Percentiles rank a stretch among this genome's conserved stretches.
Evolutionary conservation across 2,329 filamentous ascomycete genomes (phyloP).

Genomic region (Phialophora macrospora): DNA sequence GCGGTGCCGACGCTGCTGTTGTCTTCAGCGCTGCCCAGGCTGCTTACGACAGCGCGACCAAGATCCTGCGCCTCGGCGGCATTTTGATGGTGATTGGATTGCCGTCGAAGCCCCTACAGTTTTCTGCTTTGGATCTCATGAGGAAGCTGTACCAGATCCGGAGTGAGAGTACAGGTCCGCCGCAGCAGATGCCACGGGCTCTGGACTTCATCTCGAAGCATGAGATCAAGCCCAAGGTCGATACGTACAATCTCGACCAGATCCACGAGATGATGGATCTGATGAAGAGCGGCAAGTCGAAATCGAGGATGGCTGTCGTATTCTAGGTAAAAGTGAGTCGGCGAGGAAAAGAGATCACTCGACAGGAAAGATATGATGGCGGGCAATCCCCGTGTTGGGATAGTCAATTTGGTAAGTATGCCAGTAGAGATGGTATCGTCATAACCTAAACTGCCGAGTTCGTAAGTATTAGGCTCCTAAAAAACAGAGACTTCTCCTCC

Average conservation of each 20-base stretch:
- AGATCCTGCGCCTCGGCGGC: conserved; percentile 23
- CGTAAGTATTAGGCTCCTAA: too few relatives aligned
- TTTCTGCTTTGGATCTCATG: neutral
- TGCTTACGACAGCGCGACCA: conserved; percentile 26
- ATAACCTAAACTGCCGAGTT: too few relatives aligned
- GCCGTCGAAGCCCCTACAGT: neutral
- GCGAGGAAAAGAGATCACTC: too few relatives aligned
- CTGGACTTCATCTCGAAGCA: neutral
- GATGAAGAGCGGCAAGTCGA: conserved; percentile 27
- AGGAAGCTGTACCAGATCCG: neutral
- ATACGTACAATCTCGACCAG: conserved; percentile 26
- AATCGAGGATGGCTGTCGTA: conserved; percentile 24
- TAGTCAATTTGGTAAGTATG: too few relatives aligned
- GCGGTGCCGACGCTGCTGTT: conserved; percentile 21
- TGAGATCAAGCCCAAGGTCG: neutral
- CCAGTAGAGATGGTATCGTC: too few relatives aligned
- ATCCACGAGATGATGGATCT: conserved; percentile 28
- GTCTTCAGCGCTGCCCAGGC: conserved; percentile 28
- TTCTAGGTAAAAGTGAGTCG: conserved; percentile 15
- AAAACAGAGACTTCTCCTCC: too few relatives aligned
- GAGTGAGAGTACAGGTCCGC: neutral
- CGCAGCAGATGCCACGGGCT: neutral
- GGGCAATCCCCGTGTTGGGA: too few relatives aligned
- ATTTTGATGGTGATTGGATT: neutral
- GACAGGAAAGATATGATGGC: too few relatives aligned